Base-by-base conservation (phyloP, 208 protist genomes). In the Crithidia expoeki region DNA sequence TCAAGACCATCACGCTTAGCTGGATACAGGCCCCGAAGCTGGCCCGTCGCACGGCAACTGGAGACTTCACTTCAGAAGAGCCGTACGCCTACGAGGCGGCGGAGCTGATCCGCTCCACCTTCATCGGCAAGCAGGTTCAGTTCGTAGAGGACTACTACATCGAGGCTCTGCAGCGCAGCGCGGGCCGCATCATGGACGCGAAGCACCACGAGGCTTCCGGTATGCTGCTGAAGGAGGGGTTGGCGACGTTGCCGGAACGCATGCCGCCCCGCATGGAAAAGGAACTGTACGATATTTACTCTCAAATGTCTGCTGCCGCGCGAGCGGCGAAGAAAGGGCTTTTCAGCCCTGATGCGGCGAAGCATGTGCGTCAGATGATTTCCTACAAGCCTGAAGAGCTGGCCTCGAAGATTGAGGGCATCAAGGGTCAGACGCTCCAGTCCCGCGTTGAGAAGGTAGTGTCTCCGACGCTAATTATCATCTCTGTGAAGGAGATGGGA, bases 61-160 rank as follows among this genome's bases (percentile, higher is more conserved):
- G 87, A 11, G 89, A 84, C n/a, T 93, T 93, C 61, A 79, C 77
- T 16, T 62, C 71, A 2, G 93, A 97, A 56, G 93, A 97, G 12
- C 90, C 90, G 27, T 97, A 81, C 74, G 90, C 91, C 14, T 89
- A 84, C 84, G 89, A 95, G 64, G 93, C 93, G 11, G 79, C 75
- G 0, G 90, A 97, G 81, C 83, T 95, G 36, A 87, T 96, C 21
- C 90, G 93, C 55, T 80, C 62, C 28, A 77, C 67, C 10, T 93
- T 94, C 56, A 96, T 97, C 63, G 93, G 93, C 49, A 95, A 95
- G 72, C 76, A 79, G 55, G 91, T 96, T 36, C 78, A 85, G 46
- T 97, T 96, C 56, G 77, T 74, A 21, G 86, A 96, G 68, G 93
- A 96, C 62, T 94, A 94, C 79, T 79, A 83, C 56, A 95, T 96